Percentiles rank a stretch among this genome's conserved stretches.
Conservation (phyloP, 768 basidiomycete species). For the Phlebiopsis gigantea region DNA sequence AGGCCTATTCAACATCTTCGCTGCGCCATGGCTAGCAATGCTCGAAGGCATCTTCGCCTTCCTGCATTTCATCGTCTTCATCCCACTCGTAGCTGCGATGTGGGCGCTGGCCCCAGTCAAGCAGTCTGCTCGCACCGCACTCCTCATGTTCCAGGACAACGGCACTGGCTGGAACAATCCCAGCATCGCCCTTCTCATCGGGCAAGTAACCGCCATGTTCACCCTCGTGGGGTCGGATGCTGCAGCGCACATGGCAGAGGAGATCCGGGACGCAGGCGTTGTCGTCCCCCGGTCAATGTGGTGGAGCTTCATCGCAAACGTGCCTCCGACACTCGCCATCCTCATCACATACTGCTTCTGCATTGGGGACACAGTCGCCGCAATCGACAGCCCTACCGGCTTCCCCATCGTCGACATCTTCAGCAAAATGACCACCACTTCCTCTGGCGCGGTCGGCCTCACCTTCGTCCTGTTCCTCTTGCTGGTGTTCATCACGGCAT, state of each 20-base stretch:
- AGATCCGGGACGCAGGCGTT: background rate
- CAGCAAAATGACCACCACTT: background rate
- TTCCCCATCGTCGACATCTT: background rate
- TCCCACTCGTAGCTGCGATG: background rate
- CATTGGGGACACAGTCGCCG: background rate
- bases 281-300: slow-evolving; percentile 2
- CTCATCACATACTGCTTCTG: slow-evolving; percentile 4
- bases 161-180: slow-evolving; percentile 1
- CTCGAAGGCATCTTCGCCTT: background rate
- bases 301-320: background rate
- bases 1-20: background rate
- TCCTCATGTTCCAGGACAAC: background rate
- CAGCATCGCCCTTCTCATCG: background rate
- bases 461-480: slow-evolving; percentile 1
- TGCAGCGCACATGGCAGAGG: slow-evolving; percentile 3
- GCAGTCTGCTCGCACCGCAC: background rate
- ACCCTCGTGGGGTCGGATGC: slow-evolving; percentile 1
- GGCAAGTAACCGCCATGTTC: slow-evolving; percentile 5
- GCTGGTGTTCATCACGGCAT: background rate
- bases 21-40: background rate
- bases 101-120: slow-evolving; percentile 1
- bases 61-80: background rate
- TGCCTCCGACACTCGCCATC: background rate
- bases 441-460: background rate
- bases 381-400: slow-evolving; percentile 1